Evolutionary conservation across 306 rosid species (phyloP).

Genomic region (Acacia confusa): DNA sequence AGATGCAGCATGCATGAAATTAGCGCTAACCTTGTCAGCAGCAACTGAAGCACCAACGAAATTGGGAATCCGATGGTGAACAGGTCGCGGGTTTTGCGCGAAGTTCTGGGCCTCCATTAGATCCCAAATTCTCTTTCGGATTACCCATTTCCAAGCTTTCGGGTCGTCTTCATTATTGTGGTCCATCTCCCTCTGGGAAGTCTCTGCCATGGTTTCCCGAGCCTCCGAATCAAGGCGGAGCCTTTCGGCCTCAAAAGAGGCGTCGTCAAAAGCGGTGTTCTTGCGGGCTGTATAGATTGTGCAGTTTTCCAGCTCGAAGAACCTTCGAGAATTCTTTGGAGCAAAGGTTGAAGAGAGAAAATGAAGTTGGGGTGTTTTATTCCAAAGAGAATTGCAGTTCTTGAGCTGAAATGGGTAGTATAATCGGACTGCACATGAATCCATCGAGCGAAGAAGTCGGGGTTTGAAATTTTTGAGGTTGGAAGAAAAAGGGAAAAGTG

Average conservation of each 20-base stretch:
- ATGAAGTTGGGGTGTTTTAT: background rate
- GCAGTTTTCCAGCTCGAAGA: slow-evolving; percentile 23
- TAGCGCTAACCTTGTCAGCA: slow-evolving; percentile 54
- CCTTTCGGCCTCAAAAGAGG: slow-evolving; percentile 75
- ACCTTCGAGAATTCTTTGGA: slow-evolving; percentile 16
- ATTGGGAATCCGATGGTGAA: slow-evolving; percentile 93
- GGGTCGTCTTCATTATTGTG: slow-evolving; percentile 45
- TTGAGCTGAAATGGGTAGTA: slow-evolving; percentile 14
- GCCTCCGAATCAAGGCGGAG: slow-evolving; percentile 76
- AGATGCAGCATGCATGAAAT: background rate
- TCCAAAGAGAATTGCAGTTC: background rate
- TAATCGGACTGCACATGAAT: slow-evolving; percentile 31
- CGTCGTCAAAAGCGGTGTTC: slow-evolving; percentile 54
- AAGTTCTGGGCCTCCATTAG: slow-evolving; percentile 64
- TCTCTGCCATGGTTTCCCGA: slow-evolving; percentile 60
- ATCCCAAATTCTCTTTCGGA: slow-evolving; percentile 88
- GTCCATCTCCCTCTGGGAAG: slow-evolving; percentile 37
- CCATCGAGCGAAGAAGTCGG: slow-evolving; percentile 33
- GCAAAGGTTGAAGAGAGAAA: slow-evolving; percentile 24
- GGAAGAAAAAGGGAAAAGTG: background rate
- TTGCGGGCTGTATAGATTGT: background rate
- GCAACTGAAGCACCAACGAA: slow-evolving; percentile 77
- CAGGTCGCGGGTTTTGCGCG: slow-evolving; percentile 79
- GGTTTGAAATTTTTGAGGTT: background rate
- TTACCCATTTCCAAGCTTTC: slow-evolving; percentile 93